Evolutionary conservation across 345 rosid species (phyloP).

Genomic region (Hibiscus mutabilis): DNA sequence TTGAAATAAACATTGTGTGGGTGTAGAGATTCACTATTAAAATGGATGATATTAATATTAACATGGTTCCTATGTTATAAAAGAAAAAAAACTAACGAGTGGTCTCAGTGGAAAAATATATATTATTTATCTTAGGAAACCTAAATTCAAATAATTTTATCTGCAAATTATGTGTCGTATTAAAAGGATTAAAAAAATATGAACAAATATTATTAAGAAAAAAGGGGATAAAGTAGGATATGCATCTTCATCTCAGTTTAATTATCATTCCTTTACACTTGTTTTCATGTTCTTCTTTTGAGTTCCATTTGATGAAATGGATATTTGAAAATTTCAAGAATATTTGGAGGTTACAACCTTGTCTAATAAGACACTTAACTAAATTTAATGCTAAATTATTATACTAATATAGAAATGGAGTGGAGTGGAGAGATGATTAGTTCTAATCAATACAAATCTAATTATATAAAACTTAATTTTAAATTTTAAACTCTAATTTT

Average conservation of each 20-base stretch:
- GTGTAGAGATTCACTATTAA: background rate
- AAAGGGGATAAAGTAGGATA: no score
- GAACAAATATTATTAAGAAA: no score
- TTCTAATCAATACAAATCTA: constrained; percentile 25
- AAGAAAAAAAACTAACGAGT: no score
- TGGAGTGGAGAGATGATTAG: constrained; percentile 38
- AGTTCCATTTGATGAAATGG: background rate
- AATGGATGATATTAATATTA: background rate
- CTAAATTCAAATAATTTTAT: no score
- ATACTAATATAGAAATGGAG: constrained; percentile 10
- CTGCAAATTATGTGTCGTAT: no score
- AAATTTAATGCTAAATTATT: background rate
- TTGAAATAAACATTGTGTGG: no score
- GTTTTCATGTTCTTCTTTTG: background rate
- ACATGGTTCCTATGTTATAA: no score
- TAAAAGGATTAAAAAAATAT: no score
- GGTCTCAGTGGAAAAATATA: no score
- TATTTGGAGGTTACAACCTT: constrained; percentile 3
- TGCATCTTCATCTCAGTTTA: background rate
- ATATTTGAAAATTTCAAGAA: background rate
- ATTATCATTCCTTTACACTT: background rate
- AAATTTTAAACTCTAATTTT: constrained; percentile 22
- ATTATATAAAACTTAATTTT: constrained; percentile 8
- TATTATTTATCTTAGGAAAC: no score
- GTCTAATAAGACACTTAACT: background rate